Base-by-base conservation (phyloP, 2,329 filamentous ascomycete species). In the Tolypocladium tropicale region DNA sequence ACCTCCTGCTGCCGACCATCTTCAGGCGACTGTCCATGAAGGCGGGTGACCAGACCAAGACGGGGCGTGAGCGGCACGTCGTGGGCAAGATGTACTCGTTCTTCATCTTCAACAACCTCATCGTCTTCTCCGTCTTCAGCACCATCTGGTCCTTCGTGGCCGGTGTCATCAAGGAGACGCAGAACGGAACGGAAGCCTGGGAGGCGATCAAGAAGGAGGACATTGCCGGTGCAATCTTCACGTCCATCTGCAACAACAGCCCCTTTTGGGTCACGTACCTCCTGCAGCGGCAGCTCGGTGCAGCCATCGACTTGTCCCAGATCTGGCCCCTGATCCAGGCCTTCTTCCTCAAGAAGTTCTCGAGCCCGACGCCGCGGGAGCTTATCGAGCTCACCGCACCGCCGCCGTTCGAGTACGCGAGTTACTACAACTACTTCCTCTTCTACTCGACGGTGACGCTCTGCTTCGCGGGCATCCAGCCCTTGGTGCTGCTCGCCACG, bases 381-480 rank as follows among this genome's bases (percentile, higher is more conserved):
- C 77, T 94, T 62, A 97, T 97, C 62, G 90, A 96, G 70, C 82
- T 94, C 66, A 96, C 92, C 0, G 94, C 94, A 4, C 94, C 94
- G 1, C 92, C 90, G 2, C 78, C 89, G 0, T 96, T 99, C 69
- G 92, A 97, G 63, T 97, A 96, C 67, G 90, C 94, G 57, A 90
- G 84, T 63, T 97, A 97, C 74, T 99, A 96, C 80, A 97, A 96
- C 71, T 97, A 95, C 70, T 96, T 96, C 72, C 78, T 97, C 33
- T 99, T 90, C 74, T 99, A 97, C 74, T 79, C 88, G 28, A 96
- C 93, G 0, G 89, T 97, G 34, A 88, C 90, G 0, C 77, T 99
- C 18, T 90, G 86, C 64, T 96, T 94, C 66, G 85, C 87, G 2
- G 84, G 85, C 2, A 78, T 97, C 54, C 94, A 97, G 70, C 94